Conservation (phyloP, 371 early-diverging fungal species). For the Circinella minor region DNA sequence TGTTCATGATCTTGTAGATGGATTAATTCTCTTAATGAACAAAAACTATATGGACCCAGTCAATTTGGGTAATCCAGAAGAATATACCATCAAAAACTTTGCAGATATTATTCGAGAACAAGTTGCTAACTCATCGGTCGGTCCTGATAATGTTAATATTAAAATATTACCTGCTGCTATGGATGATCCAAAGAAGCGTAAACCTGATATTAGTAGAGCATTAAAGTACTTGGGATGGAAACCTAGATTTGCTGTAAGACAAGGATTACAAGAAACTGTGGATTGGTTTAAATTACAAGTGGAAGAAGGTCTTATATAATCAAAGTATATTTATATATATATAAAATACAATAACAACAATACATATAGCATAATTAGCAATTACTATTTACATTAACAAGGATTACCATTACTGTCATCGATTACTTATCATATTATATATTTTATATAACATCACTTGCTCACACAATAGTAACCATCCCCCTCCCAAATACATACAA, state of each 20-base stretch:
- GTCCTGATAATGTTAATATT: conserved; percentile 57
- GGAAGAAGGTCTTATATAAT: conserved; percentile 38
- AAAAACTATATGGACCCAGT: conserved; percentile 74
- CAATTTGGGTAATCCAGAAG: conserved; percentile 89
- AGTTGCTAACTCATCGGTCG: conserved; percentile 53
- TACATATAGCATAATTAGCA: neutral
- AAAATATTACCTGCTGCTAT: conserved; percentile 69
- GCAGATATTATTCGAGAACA: conserved; percentile 77
- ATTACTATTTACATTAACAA: no score
- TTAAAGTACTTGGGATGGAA: conserved; percentile 73
- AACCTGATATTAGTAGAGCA: conserved; percentile 82
- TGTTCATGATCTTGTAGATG: conserved; percentile 88
- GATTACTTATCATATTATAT: no score
- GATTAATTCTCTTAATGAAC: conserved; percentile 82
- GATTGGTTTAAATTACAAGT: conserved; percentile 72
- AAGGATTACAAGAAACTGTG: conserved; percentile 87
- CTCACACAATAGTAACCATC: neutral
- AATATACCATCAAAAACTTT: conserved; percentile 83
- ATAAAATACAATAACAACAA: neutral
- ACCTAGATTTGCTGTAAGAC: conserved; percentile 75
- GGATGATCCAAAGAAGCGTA: conserved; percentile 85
- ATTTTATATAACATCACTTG: no score
- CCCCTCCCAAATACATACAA: neutral
- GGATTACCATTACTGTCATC: no score
- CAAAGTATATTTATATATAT: neutral